Conservation (phyloP, 1,139 yeast genomes). For the Sugiyamaella neomexicana region DNA sequence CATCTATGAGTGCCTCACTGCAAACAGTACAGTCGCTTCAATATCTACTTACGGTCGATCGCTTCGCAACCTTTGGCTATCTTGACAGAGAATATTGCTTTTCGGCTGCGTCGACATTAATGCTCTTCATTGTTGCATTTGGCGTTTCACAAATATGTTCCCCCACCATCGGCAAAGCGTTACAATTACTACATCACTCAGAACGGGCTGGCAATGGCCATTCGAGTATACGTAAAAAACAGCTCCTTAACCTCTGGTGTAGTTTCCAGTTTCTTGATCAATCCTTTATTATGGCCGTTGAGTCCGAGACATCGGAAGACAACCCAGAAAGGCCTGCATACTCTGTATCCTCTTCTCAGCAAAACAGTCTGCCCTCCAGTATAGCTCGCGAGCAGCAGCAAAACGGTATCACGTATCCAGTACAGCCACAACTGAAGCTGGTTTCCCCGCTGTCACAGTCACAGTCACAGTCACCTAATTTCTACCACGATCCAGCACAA, state of each 20-base stretch:
- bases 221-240: constrained; percentile 66
- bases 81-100: constrained; percentile 86
- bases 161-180: constrained; percentile 71
- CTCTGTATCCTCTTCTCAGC: background rate
- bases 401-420: background rate
- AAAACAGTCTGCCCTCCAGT: background rate
- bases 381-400: background rate
- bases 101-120: constrained; percentile 76
- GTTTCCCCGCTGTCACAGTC: background rate
- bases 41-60: constrained; percentile 69
- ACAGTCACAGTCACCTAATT: background rate
- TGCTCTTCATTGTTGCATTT: constrained; percentile 75
- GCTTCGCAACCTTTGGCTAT: constrained; percentile 84
- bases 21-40: constrained; percentile 73
- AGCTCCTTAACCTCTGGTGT: constrained; percentile 61
- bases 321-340: too few species aligned
- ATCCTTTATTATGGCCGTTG: constrained; percentile 6
- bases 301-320: background rate
- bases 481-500: background rate
- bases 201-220: constrained; percentile 59
- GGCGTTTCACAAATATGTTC: constrained; percentile 78
- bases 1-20: constrained; percentile 81
- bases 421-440: background rate
- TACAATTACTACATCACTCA: constrained; percentile 70
- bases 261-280: constrained; percentile 59